phyloP scores from a whole-genome alignment of 495 filamentous ascomycete genomes.

The Podospora anserina region DNA sequence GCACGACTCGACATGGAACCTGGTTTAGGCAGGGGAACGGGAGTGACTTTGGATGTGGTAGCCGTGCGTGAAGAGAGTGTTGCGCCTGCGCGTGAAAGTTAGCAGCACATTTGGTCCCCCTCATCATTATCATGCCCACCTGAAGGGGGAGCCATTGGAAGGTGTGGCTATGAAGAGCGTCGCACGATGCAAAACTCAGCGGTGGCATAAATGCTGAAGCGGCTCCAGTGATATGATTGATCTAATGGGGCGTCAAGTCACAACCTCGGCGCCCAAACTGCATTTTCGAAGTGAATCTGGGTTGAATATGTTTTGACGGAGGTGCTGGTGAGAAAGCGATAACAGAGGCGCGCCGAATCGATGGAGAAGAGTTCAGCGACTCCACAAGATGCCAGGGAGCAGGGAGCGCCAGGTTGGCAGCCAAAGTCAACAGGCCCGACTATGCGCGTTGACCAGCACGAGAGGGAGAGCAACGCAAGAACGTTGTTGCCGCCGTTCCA shows the following conservation, averaged over 20 bases:
- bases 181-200: not conserved
- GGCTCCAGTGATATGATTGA: not conserved
- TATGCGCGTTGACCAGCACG: not conserved
- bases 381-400: not conserved
- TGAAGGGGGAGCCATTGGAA: conserved; percentile 8
- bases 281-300: not conserved
- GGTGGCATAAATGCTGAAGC: not conserved
- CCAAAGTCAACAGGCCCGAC: not conserved
- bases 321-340: not conserved
- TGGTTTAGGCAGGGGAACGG: conserved; percentile 27
- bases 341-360: conserved; percentile 1
- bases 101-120: conserved; percentile 7
- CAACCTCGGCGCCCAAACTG: not conserved
- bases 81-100: conserved; percentile 15
- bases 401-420: not conserved
- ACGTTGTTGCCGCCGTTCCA: not conserved
- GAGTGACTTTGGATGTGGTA: conserved; percentile 20
- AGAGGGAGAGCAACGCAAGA: not conserved
- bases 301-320: not conserved
- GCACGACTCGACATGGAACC: conserved; percentile 24
- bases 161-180: not conserved
- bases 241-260: not conserved
- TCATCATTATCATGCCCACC: not conserved
- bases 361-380: not conserved
- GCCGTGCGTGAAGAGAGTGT: conserved; percentile 13